These are phyloP conservation scores for Umbelopsis sp. DNA, from an alignment of 371 early-diverging fungal species.

Conservation along the genomic window DNA sequence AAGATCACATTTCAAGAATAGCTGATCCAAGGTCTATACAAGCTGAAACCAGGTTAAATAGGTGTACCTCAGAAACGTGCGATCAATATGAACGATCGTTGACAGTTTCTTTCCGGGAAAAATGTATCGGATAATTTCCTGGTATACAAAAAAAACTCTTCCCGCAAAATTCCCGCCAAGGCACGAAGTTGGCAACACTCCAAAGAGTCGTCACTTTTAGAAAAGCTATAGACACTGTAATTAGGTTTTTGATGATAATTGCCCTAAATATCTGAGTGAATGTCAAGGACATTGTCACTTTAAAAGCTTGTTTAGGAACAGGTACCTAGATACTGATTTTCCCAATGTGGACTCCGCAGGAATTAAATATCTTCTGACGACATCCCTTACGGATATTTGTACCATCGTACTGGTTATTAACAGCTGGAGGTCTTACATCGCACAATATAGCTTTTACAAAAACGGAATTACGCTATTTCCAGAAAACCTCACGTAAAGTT, in stretches of 20 bases:
- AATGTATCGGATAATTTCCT: background rate
- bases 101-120: background rate
- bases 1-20: background rate
- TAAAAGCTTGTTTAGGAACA: background rate
- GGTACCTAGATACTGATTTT: background rate
- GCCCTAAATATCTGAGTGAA: background rate
- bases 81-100: background rate
- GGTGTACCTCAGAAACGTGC: background rate
- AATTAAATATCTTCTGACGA: background rate
- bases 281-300: background rate
- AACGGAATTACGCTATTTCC: background rate
- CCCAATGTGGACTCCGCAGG: background rate
- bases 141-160: background rate
- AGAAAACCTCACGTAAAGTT: background rate
- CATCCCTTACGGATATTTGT: background rate
- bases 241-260: background rate
- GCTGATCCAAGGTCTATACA: constrained; percentile 1
- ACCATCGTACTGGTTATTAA: background rate
- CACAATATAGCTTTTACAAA: background rate
- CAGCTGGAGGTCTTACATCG: background rate
- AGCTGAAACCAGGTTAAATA: background rate
- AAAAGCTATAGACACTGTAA: background rate
- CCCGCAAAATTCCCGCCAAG: background rate
- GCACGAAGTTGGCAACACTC: background rate
- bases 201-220: background rate